Evolutionary conservation across 1,284 basidiomycete genomes (phyloP), one percentile per base, ranked within the genome.

Genomic region (Pseudozyma flocculosa): DNA sequence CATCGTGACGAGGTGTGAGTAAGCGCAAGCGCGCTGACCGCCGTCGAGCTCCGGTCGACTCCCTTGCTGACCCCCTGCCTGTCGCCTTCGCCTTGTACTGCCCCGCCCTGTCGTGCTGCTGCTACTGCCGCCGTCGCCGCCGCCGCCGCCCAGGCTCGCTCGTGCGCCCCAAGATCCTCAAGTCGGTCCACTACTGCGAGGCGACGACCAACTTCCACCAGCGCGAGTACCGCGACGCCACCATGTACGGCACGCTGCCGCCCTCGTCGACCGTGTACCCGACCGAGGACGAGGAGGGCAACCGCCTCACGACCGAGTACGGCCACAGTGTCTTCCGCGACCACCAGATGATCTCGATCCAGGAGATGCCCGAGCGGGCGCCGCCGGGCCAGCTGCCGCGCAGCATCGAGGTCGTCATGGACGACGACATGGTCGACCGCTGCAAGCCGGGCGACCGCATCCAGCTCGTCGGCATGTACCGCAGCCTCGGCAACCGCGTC

Each of bases 281-380:
- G 0, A 88, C 92, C 78, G 87, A 87, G 41, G 93, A 98, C 76
- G 91, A 92, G 43, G 88, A 92, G 50, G 92, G 91, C 2, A 86
- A 88, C 74, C 82, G 86, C 7, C 82, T 99, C 43, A 85, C 92
- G 73, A 96, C 89, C 74, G 95, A 99, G 81, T 98, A 87, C 76
- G 95, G 95, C 13, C 83, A 88, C 61, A 92, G 89, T 73, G 86
- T 88, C 5, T 99, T 95, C 83, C 85, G 90, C 53, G 95, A 99
- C 80, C 90, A 97, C 80, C 95, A 99, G 80, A 87, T 91, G 65
- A 91, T 98, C 75, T 92, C 88, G 75, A 96, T 99, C 61, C 95
- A 99, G 80, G 95, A 99, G 78, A 98, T 98, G 94, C 95, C 95
- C 1, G 95, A 99, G 80, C 86, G 94, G 15, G 93, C 95, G 9